Conservation (phyloP, 2,329 filamentous ascomycete species). For the Colletotrichum plurivorum region DNA sequence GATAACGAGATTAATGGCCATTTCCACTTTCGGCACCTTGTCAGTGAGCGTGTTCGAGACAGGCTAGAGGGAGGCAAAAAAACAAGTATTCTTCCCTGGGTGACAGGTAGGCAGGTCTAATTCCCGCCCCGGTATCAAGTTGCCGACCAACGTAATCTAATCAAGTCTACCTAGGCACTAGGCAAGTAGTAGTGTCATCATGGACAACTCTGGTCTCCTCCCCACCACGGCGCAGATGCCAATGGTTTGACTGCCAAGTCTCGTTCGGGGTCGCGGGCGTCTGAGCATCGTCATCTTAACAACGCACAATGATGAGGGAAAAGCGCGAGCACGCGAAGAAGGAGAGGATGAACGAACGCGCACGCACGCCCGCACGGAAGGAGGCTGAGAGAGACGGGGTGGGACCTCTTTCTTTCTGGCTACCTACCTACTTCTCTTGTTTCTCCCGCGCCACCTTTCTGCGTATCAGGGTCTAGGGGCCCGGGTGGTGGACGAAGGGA, state of each 20-base stretch:
- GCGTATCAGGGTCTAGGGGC: no score
- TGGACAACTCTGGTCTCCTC: background rate
- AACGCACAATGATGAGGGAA: constrained; percentile 1
- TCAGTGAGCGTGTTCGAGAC: no score
- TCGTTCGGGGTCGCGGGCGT: background rate
- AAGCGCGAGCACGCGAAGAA: background rate
- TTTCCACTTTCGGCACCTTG: constrained; percentile 1
- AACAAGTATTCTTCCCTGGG: no score
- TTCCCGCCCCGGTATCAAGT: no score
- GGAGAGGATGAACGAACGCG: background rate
- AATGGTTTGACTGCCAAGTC: constrained; percentile 30
- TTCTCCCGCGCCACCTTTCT: background rate
- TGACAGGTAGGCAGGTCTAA: no score
- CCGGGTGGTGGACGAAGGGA: background rate
- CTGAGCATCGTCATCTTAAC: constrained; percentile 17
- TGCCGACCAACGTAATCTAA: no score
- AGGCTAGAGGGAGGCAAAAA: no score
- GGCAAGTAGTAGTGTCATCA: background rate
- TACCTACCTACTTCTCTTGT: background rate
- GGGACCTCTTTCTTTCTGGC: background rate
- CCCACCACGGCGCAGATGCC: constrained; percentile 21
- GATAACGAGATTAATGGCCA: background rate
- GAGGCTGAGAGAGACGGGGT: background rate
- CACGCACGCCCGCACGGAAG: constrained; percentile 15
- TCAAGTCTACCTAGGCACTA: no score